Base-by-base conservation (phyloP, 352 stramenopile species). In the Globisporangium splendens region DNA sequence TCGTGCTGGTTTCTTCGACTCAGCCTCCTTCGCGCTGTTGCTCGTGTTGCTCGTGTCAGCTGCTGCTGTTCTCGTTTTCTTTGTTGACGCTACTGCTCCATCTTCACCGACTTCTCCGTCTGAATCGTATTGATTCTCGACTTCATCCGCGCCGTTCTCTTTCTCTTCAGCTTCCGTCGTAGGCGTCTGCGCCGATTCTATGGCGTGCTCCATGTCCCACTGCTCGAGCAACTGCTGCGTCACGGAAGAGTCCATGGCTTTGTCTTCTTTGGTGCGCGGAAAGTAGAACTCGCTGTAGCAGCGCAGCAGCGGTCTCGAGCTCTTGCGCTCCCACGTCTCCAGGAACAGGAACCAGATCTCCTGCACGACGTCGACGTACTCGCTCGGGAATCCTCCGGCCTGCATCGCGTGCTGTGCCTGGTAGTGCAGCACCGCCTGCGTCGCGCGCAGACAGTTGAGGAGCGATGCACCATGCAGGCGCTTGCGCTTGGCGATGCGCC, bases 231-330 rank as follows among this genome's bases (percentile, higher is more conserved):
- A 65, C 20, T 89, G 73, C 20, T 73, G 68, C 6, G 78, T 87
- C 42, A 88, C 54, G 4, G 68, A 69, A 4, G 70, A 67, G 43
- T 91, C 81, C 62, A 87, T 70, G 8, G 50, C 67, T 50, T 72
- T 73, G 50, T 79, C 74, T 12, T 72, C 69, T 12, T 63, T 52
- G 8, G 28, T 22, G 1, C 48, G 56, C 21, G 49, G 54, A 50
- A 88, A 46, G 46, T 79, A 82, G 54, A 87, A 91, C 63, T 91
- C 78, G 28, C 79, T 90, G 63, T 83, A 92, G 67, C 78, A 89
- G 39, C 75, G 74, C 51, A 92, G 62, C 41, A 92, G 60, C 38
- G 83, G 83, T 5, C 67, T 73, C 15, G 70, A 59, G 59, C 76
- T 79, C 62, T 87, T 89, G 12, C 56, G 54, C 17, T 77, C 74